Evolutionary conservation across 352 stramenopile genomes (phyloP).

Genomic region (Phytophthora colocasiae): DNA sequence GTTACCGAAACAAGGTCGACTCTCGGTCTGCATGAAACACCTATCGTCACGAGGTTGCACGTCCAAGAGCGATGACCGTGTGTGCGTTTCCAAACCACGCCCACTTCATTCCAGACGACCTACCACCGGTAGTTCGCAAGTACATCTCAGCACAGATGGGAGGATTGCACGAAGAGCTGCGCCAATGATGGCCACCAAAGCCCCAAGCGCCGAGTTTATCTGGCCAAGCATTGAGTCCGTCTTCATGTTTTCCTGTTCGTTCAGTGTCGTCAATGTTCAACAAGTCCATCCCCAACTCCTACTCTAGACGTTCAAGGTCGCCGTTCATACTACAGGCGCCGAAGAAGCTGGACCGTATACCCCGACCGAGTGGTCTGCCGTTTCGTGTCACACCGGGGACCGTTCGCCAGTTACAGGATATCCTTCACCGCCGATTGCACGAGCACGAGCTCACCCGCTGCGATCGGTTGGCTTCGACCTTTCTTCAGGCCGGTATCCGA

Average conservation of each 20-base stretch:
- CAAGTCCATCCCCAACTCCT: neutral
- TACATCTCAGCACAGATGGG: slow-evolving; percentile 5
- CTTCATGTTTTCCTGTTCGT: neutral
- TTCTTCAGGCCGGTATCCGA: neutral
- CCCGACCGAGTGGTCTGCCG: neutral
- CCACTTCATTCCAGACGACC: slow-evolving; percentile 7
- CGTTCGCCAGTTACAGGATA: neutral
- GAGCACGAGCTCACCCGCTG: slow-evolving; percentile 3
- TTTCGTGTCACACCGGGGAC: neutral
- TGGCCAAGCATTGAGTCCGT: neutral
- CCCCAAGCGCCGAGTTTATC: neutral
- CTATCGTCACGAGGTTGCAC: slow-evolving; percentile 1
- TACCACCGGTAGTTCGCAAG: neutral
- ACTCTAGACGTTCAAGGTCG: neutral
- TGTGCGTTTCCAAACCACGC: slow-evolving; percentile 11
- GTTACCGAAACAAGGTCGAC: neutral
- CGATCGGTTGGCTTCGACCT: neutral
- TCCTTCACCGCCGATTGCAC: slow-evolving; percentile 1
- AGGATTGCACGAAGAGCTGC: slow-evolving; percentile 1
- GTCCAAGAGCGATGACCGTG: slow-evolving; percentile 7
- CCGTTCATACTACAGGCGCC: neutral
- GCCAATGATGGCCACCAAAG: neutral
- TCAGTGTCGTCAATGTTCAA: neutral
- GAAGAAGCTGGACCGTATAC: neutral
- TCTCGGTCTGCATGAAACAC: slow-evolving; percentile 14